Evolutionary conservation across 495 filamentous ascomycete genomes (phyloP), one percentile per base, ranked within the genome.

Genomic region (Talaromyces liani): DNA sequence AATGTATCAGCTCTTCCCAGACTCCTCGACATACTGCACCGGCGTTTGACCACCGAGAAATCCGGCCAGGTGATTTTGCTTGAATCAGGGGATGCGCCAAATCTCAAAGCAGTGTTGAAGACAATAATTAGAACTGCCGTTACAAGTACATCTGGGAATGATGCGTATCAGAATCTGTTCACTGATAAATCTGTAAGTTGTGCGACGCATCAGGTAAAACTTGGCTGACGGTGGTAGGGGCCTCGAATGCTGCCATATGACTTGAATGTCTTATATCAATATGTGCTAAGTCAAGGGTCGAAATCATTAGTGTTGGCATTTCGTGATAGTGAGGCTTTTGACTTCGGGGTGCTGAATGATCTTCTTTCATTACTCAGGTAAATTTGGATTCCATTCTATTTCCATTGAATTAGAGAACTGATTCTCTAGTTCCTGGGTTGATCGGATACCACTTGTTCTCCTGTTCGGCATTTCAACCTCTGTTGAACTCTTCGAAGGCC

Each of bases 321-420:
- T 59, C 87, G 91, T 69, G 95, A 98, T 70, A 95, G 90, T 64
- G 95, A 98, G 73, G 93, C 89, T 5, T 97, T 98, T 70, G 92
- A 97, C 68, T 83, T 82, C 36, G 78, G 73, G n/a, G 73, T 97
- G 29, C 74, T 98, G 33, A 85, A 84, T 1, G 92, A 97, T 71
- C 72, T 96, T 29, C 80, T 97, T 45, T 83, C 83, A 24, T 75
- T 98, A 4, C 84, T 98, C 57, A 87, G 85, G 90, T 95, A 76
- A 29, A 5, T 5, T 6, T 27, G 0, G 1, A 14, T 55, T 7
- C 27, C 12, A 14, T 55, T 61, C 31, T 83, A 54, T 6, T 14
- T 39, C 16, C 51, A 22, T 72, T 9, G 18, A n/a, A 10, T 31
- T 29, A 25, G 22, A 22, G 2, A 29, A 31, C 54, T 57, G 73